These are phyloP conservation scores for Phaseolus lunatus DNA, from an alignment of 306 rosid genomes.

Conservation along the genomic window DNA sequence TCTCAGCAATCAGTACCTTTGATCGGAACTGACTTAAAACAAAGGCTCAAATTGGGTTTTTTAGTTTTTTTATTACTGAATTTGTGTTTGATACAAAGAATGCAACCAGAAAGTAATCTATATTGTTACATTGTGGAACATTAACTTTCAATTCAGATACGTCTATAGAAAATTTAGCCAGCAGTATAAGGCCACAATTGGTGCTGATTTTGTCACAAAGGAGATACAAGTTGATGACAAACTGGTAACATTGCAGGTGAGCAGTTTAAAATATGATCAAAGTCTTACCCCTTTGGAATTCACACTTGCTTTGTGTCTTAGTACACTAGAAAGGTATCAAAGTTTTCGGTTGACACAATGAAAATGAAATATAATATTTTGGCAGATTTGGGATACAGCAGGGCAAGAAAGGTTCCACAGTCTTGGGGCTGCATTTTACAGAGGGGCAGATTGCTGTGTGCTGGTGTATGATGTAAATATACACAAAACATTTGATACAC, in stretches of 20 bases:
- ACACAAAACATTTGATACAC: conserved; percentile 68
- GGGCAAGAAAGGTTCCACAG: conserved; percentile 95
- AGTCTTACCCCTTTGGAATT: not conserved
- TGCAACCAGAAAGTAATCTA: not conserved
- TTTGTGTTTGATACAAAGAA: not conserved
- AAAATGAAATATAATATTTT: conserved; percentile 5
- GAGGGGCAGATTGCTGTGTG: conserved; percentile 97
- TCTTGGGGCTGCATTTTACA: conserved; percentile 83
- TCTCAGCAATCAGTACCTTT: not conserved
- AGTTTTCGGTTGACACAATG: not conserved
- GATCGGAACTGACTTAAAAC: not conserved
- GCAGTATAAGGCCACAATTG: conserved; percentile 89
- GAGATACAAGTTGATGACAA: conserved; percentile 80
- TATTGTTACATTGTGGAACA: conserved; percentile 36
- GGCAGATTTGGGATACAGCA: conserved; percentile 98
- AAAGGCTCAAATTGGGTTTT: not conserved
- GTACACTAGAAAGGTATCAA: not conserved
- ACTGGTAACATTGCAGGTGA: conserved; percentile 84
- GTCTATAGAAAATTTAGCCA: conserved; percentile 74
- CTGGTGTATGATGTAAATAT: conserved; percentile 84
- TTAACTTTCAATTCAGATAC: conserved; percentile 67
- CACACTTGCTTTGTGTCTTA: not conserved
- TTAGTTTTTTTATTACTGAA: not conserved
- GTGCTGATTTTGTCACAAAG: conserved; percentile 98
- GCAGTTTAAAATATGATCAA: conserved; percentile 17